A percentile compares a stretch with the other conserved stretches of the same genome.
These are phyloP conservation scores for Colletotrichum liriopes DNA, from an alignment of 2,329 filamentous ascomycete genomes.

Conservation along the genomic window DNA sequence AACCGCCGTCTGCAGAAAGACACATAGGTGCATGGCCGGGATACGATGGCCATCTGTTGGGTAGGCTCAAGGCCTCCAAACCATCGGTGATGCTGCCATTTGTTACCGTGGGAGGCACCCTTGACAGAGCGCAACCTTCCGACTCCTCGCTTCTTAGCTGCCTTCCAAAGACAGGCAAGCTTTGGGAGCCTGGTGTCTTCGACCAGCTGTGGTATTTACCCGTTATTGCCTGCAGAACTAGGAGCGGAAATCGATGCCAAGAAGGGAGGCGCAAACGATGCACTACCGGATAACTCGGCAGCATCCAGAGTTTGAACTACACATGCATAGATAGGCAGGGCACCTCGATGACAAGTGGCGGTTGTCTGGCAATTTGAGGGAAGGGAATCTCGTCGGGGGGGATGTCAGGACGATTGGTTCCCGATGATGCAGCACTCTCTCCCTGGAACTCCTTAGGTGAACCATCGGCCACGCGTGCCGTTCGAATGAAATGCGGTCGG, in stretches of 20 bases:
- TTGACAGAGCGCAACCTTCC: background rate
- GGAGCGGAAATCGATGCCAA: conserved; percentile 38
- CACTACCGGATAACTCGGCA: conserved; percentile 40
- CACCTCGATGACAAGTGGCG: conserved; percentile 12
- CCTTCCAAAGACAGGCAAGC: background rate
- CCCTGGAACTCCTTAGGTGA: background rate
- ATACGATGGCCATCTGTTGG: background rate
- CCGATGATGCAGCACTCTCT: background rate
- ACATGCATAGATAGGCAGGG: conserved; percentile 6
- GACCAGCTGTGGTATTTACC: conserved; percentile 12
- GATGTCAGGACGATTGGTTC: background rate
- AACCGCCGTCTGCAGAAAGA: background rate
- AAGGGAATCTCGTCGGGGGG: background rate
- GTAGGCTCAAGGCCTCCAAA: background rate
- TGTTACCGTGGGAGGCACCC: background rate
- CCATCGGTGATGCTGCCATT: background rate
- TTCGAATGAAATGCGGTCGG: background rate
- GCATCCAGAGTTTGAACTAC: background rate
- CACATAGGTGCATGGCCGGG: background rate
- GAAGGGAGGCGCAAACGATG: conserved; percentile 37
- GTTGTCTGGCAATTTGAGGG: background rate
- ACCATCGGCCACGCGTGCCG: background rate
- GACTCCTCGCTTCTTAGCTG: background rate
- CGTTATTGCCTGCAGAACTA: conserved; percentile 16
- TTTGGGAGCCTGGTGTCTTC: conserved; percentile 6